Evolutionary conservation across 352 stramenopile genomes (phyloP).

Genomic region (Phytophthora sp.): DNA sequence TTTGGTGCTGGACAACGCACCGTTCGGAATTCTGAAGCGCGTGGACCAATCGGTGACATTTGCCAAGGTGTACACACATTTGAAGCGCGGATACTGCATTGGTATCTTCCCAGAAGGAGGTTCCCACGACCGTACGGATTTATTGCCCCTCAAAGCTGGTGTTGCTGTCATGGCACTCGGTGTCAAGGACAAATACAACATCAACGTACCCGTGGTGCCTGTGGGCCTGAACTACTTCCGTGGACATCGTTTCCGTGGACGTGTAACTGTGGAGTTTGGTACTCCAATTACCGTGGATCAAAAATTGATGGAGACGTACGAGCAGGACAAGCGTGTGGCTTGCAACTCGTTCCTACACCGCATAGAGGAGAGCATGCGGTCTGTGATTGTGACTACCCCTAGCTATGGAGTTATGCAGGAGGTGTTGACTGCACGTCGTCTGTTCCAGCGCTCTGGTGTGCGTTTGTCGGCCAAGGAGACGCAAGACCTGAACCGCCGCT

Average conservation of each 20-base stretch:
- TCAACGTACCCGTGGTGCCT: constrained; percentile 96
- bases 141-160: constrained; percentile 97
- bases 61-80: constrained; percentile 90
- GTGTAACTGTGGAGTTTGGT: constrained; percentile 97
- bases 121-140: constrained; percentile 96
- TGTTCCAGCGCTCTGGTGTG: constrained; percentile 93
- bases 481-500: constrained; percentile 91
- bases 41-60: constrained; percentile 94
- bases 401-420: constrained; percentile 97
- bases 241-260: constrained; percentile 95
- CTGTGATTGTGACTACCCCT: constrained; percentile 97
- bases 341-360: constrained; percentile 86
- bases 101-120: constrained; percentile 99
- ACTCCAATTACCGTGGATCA: constrained; percentile 89
- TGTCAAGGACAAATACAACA: constrained; percentile 96
- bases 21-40: constrained; percentile 91
- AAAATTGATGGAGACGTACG: constrained; percentile 90
- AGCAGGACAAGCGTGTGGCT: constrained; percentile 76
- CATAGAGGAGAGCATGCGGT: constrained; percentile 86
- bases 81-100: constrained; percentile 91
- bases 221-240: constrained; percentile 99
- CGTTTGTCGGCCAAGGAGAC: constrained; percentile 90
- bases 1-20: constrained; percentile 44
- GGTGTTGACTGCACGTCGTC: constrained; percentile 94
- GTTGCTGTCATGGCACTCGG: constrained; percentile 98